phyloP scores from a whole-genome alignment of 768 basidiomycete genomes.

The Kwoniella botswanensis region DNA sequence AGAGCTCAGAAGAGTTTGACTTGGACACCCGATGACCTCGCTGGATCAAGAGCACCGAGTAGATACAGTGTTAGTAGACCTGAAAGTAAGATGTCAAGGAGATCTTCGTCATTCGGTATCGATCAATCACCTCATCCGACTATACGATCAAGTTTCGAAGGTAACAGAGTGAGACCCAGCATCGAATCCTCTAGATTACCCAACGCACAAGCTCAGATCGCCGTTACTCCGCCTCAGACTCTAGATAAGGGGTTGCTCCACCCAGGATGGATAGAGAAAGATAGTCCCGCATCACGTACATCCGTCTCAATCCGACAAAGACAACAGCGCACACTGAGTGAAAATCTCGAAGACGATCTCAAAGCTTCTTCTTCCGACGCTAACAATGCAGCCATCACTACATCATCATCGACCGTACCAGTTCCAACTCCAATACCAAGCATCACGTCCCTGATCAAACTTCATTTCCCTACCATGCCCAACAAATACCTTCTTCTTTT shows the following conservation, averaged over 20 bases:
- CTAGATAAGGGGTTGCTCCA: slow-evolving; percentile 1
- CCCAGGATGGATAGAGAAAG: slow-evolving; percentile 12
- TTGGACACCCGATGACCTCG: slow-evolving; percentile 38
- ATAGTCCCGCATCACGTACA: not conserved
- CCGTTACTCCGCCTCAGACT: not conserved
- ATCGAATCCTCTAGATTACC: slow-evolving; percentile 1
- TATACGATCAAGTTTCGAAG: slow-evolving; percentile 9
- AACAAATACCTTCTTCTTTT: slow-evolving; percentile 71
- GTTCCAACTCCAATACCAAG: slow-evolving; percentile 11
- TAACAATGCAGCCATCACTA: slow-evolving; percentile 16
- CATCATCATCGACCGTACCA: not conserved
- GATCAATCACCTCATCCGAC: slow-evolving; percentile 6
- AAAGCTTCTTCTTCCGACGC: slow-evolving; percentile 13
- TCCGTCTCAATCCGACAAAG: slow-evolving; percentile 4
- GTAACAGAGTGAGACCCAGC: slow-evolving; percentile 8
- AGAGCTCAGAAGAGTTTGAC: slow-evolving; percentile 37
- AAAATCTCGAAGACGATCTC: slow-evolving; percentile 41
- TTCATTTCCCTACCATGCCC: slow-evolving; percentile 73
- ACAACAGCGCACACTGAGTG: slow-evolving; percentile 24
- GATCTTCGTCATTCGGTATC: not conserved
- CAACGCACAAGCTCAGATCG: not conserved
- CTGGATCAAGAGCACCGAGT: slow-evolving; percentile 13
- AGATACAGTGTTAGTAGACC: slow-evolving; percentile 21
- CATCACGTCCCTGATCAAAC: slow-evolving; percentile 38
- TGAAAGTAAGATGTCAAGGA: slow-evolving; percentile 16